Percentiles rank a stretch among this genome's conserved stretches.
These are phyloP conservation scores for Puccinia triticina DNA, from an alignment of 1,284 basidiomycete genomes.

Conservation along the genomic window DNA sequence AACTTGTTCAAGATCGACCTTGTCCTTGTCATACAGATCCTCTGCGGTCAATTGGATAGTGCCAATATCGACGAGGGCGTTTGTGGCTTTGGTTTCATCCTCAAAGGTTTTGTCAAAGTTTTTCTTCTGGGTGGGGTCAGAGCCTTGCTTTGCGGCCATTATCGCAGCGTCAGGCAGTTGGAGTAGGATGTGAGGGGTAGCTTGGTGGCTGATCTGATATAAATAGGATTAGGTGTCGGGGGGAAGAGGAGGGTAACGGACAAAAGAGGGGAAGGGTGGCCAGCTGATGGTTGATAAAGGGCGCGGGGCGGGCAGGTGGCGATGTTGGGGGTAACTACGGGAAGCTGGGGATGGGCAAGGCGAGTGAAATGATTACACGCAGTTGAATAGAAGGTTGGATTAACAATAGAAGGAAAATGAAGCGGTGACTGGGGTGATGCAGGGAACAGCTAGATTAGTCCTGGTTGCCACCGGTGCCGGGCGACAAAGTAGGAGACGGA, in stretches of 20 bases:
- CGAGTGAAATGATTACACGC: not conserved
- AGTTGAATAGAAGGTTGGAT: not conserved
- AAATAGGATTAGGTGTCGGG: not conserved
- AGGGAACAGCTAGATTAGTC: not conserved
- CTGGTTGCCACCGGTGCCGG: slow-evolving; percentile 4
- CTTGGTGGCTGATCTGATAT: not conserved
- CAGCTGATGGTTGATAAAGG: not conserved
- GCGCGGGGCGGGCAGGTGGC: not conserved
- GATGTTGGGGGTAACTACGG: not conserved
- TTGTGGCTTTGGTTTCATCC: slow-evolving; percentile 55
- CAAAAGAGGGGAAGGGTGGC: not conserved
- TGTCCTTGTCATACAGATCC: slow-evolving; percentile 96
- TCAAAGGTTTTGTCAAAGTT: slow-evolving; percentile 51
- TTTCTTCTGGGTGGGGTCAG: slow-evolving; percentile 20
- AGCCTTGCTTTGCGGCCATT: slow-evolving; percentile 8
- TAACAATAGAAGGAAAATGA: not conserved
- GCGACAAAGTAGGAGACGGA: not conserved
- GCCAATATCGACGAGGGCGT: slow-evolving; percentile 62
- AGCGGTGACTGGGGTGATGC: not conserved
- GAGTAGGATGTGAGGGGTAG: not conserved
- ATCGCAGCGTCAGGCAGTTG: not conserved
- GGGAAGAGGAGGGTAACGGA: not conserved
- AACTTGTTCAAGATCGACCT: slow-evolving; percentile 96
- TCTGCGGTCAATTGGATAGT: slow-evolving; percentile 84
- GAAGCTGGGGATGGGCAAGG: not conserved